Conservation (phyloP, 768 basidiomycete genomes). For the Crucibulum laeve region DNA sequence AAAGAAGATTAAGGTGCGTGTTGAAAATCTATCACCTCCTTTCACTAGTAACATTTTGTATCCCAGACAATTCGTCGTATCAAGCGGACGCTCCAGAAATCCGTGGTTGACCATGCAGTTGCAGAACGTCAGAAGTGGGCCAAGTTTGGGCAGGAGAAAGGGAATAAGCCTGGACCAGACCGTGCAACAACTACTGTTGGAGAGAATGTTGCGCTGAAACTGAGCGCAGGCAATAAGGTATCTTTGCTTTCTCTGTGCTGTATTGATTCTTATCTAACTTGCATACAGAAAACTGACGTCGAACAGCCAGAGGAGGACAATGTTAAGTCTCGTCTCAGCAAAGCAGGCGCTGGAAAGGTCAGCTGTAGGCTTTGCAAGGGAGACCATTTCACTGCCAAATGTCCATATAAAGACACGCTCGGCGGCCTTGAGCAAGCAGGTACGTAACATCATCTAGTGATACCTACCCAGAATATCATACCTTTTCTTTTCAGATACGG, state of each 20-base stretch:
- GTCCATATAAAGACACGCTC: constrained; percentile 95
- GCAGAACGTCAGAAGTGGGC: constrained; percentile 92
- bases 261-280: too few relatives aligned
- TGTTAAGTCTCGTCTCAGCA: constrained; percentile 61
- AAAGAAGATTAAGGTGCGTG: constrained; percentile 84
- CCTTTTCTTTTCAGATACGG: constrained; percentile 18
- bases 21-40: not conserved
- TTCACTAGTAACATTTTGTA: not conserved
- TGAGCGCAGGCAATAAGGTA: constrained; percentile 61
- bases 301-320: constrained; percentile 64
- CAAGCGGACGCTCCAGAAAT: constrained; percentile 83
- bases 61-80: constrained; percentile 79
- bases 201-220: constrained; percentile 42
- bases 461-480: not conserved
- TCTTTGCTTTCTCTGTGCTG: constrained; percentile 4
- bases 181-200: constrained; percentile 92
- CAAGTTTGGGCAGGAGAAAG: constrained; percentile 91
- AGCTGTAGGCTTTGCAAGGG: constrained; percentile 93
- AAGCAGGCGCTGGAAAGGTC: constrained; percentile 83
- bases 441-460: constrained; percentile 17
- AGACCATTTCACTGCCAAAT: constrained; percentile 96
- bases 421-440: constrained; percentile 66
- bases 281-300: constrained; percentile 56
- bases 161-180: constrained; percentile 85
- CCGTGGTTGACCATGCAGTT: constrained; percentile 89